phyloP scores from a whole-genome alignment of 1,284 basidiomycete species.

The Pseudozyma hubeiensis region DNA sequence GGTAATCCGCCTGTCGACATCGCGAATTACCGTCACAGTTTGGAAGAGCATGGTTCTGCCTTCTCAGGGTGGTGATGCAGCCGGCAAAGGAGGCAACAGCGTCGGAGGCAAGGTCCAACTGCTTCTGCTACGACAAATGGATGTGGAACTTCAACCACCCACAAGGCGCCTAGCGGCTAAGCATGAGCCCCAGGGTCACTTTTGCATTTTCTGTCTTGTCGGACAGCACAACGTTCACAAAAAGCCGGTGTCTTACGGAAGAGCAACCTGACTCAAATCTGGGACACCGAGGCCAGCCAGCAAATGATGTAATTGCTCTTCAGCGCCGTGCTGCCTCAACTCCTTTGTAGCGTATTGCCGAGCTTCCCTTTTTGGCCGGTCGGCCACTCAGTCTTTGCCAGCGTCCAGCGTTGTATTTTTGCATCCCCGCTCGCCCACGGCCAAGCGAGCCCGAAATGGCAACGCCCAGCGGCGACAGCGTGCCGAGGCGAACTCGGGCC shows the following conservation, averaged over 20 bases:
- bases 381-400: background rate
- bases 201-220: background rate
- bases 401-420: background rate
- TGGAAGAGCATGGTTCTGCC: too few species aligned
- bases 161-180: background rate
- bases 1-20: too few species aligned
- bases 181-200: constrained; percentile 3
- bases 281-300: background rate
- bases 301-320: constrained; percentile 9
- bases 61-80: too few species aligned
- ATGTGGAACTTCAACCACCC: too few species aligned
- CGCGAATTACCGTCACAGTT: too few species aligned
- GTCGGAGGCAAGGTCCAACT: too few species aligned
- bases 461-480: constrained; percentile 1
- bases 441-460: constrained; percentile 1
- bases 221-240: too few species aligned
- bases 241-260: too few species aligned
- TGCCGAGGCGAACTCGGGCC: background rate
- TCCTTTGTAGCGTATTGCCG: too few species aligned
- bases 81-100: too few species aligned
- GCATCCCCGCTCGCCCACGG: constrained; percentile 3
- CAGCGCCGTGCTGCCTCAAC: background rate
- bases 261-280: background rate
- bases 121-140: too few species aligned
- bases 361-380: background rate